phyloP scores from a whole-genome alignment of 108 stramenopile species.

The Fragilaria radians region DNA sequence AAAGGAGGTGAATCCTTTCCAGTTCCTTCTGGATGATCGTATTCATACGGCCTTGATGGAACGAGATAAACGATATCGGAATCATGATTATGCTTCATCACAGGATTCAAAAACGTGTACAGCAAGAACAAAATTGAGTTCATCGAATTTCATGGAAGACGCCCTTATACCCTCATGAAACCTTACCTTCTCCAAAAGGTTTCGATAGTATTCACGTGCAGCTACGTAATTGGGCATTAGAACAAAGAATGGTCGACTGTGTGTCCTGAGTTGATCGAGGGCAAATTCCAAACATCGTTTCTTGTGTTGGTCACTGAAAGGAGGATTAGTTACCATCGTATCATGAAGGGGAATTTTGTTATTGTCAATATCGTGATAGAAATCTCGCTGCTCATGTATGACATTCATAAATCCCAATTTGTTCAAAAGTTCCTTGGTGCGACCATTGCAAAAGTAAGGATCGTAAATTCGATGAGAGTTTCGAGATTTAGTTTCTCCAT shows the following conservation, averaged over 20 bases:
- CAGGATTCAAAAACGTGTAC: too few species aligned
- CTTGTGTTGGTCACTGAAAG: slow-evolving; percentile 85
- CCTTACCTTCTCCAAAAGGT: slow-evolving; percentile 11
- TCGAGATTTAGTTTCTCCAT: neutral
- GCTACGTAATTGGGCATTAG: slow-evolving; percentile 88
- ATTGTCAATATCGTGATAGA: slow-evolving; percentile 66
- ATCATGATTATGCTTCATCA: slow-evolving; percentile 1
- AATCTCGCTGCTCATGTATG: slow-evolving; percentile 72
- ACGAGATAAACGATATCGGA: slow-evolving; percentile 50
- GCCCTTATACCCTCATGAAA: too few species aligned
- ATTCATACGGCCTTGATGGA: slow-evolving; percentile 63
- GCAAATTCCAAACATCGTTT: slow-evolving; percentile 68
- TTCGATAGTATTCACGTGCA: slow-evolving; percentile 56
- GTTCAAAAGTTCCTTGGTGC: slow-evolving; percentile 26
- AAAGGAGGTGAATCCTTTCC: slow-evolving; percentile 77
- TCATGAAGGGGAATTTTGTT: slow-evolving; percentile 54
- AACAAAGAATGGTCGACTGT: slow-evolving; percentile 58
- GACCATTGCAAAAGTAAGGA: slow-evolving; percentile 80
- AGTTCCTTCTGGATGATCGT: slow-evolving; percentile 80
- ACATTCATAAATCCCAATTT: slow-evolving; percentile 46
- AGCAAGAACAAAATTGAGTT: too few species aligned
- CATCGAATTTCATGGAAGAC: too few species aligned
- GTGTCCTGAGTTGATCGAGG: slow-evolving; percentile 18
- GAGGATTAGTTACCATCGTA: slow-evolving; percentile 87
- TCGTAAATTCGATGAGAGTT: slow-evolving; percentile 42